phyloP scores from a whole-genome alignment of 805 yeast genomes.

The Metschnikowia anglica region DNA sequence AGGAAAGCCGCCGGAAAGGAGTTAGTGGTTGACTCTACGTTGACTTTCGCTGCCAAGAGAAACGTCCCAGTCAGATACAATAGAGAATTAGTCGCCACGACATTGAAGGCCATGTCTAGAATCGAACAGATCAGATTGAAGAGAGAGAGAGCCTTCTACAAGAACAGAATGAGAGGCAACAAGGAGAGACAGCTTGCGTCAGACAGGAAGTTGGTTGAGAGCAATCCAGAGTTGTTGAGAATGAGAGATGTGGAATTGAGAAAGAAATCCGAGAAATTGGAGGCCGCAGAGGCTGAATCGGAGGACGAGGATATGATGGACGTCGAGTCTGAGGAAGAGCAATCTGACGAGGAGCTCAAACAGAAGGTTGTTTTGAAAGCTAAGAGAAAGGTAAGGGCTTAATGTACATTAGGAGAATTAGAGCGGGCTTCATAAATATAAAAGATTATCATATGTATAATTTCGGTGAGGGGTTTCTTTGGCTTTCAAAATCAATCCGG shows the following conservation, averaged over 20 bases:
- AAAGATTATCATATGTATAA: constrained; percentile 2
- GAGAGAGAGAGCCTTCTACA: constrained; percentile 98
- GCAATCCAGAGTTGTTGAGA: constrained; percentile 83
- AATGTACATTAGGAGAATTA: constrained; percentile 11
- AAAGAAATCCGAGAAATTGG: constrained; percentile 68
- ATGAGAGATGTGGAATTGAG: constrained; percentile 92
- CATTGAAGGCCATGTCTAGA: constrained; percentile 92
- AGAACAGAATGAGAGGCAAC: constrained; percentile 98
- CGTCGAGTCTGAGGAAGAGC: constrained; percentile 40
- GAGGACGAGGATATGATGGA: constrained; percentile 39
- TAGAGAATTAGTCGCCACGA: constrained; percentile 91
- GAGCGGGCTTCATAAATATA: constrained; percentile 10
- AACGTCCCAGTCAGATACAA: constrained; percentile 97
- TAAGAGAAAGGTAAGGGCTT: constrained; percentile 44
- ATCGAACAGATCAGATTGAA: constrained; percentile 93
- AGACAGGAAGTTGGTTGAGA: constrained; percentile 85
- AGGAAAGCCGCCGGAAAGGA: constrained; percentile 99
- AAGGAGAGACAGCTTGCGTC: constrained; percentile 79
- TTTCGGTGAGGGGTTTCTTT: constrained; percentile 1
- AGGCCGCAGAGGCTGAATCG: constrained; percentile 31
- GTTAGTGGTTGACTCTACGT: constrained; percentile 93
- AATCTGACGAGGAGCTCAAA: constrained; percentile 47
- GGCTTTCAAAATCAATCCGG: too few species aligned
- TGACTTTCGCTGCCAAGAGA: constrained; percentile 95
- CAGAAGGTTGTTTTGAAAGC: constrained; percentile 64